These are phyloP conservation scores for Fusarium paranaense DNA, from an alignment of 2,329 filamentous ascomycete genomes.

Conservation along the genomic window DNA sequence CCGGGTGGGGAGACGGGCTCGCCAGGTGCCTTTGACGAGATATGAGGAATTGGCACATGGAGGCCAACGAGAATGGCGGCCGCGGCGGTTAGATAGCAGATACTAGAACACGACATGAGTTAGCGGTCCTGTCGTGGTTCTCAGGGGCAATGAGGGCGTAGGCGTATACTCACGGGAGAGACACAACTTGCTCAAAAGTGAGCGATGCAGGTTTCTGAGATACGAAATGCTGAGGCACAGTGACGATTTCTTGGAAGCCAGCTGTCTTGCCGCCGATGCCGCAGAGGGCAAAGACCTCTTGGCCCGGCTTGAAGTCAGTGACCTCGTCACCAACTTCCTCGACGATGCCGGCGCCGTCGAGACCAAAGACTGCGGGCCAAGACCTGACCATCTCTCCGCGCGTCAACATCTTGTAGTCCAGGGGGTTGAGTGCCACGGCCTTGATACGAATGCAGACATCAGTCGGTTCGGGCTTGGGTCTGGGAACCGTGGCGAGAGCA, in stretches of 20 bases:
- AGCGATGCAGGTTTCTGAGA: conserved; percentile 26
- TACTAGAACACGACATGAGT: conserved; percentile 16
- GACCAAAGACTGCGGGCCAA: conserved; percentile 34
- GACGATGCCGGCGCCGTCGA: conserved; percentile 39
- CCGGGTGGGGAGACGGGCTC: neutral
- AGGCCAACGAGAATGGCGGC: conserved; percentile 32
- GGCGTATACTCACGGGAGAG: conserved; percentile 30
- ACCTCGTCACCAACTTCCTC: conserved; percentile 38
- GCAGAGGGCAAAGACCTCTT: conserved; percentile 51
- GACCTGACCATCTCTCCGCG: conserved; percentile 29
- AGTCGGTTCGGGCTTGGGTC: conserved; percentile 16
- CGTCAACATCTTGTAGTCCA: conserved; percentile 37
- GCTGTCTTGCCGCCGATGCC: conserved; percentile 35
- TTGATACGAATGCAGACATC: conserved; percentile 36
- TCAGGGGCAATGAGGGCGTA: neutral
- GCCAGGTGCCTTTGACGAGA: conserved; percentile 13
- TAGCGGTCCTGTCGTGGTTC: neutral
- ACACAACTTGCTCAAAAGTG: conserved; percentile 31
- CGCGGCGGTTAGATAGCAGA: conserved; percentile 37
- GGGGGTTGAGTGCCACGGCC: conserved; percentile 38
- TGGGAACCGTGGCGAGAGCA: conserved; percentile 23
- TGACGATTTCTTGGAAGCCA: conserved; percentile 35
- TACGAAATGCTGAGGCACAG: conserved; percentile 35
- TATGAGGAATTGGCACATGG: conserved; percentile 31
- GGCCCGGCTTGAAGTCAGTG: conserved; percentile 46